A percentile compares a stretch with the other conserved stretches of the same genome.
These are phyloP conservation scores for Suillus subalutaceus DNA, from an alignment of 768 basidiomycete genomes.

Conservation along the genomic window DNA sequence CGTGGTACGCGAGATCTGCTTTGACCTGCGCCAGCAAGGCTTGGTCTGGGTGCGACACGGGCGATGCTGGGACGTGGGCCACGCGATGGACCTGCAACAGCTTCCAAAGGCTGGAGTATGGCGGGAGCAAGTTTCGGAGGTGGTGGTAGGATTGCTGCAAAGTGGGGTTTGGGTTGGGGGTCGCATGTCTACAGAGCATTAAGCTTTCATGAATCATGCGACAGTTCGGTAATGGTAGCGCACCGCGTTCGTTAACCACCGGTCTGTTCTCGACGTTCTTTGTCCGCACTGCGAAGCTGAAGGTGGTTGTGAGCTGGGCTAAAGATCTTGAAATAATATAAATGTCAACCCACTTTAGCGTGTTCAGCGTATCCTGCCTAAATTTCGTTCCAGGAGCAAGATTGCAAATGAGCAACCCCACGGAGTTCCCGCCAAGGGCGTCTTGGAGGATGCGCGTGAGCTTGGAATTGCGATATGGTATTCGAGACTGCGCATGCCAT, in stretches of 20 bases:
- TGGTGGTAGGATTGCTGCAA: constrained; percentile 59
- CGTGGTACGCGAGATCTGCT: constrained; percentile 34
- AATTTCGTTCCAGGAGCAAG: constrained; percentile 83
- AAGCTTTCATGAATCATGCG: not conserved
- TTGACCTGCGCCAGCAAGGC: constrained; percentile 7
- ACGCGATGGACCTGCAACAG: constrained; percentile 22
- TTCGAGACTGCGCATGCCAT: constrained; percentile 54
- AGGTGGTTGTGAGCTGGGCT: constrained; percentile 15
- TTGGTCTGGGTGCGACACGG: constrained; percentile 4
- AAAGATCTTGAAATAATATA: constrained; percentile 20
- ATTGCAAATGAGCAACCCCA: constrained; percentile 85
- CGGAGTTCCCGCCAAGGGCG: constrained; percentile 80
- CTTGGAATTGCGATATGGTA: constrained; percentile 90
- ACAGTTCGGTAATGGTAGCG: constrained; percentile 17
- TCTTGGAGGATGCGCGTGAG: constrained; percentile 89
- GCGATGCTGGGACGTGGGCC: constrained; percentile 24
- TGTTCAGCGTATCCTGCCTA: constrained; percentile 86
- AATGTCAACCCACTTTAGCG: constrained; percentile 64
- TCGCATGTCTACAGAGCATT: constrained; percentile 50
- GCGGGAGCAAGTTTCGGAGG: constrained; percentile 49
- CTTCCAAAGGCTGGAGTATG: constrained; percentile 43
- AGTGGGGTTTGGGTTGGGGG: constrained; percentile 60
- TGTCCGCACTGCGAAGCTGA: constrained; percentile 78
- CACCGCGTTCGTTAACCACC: constrained; percentile 77
- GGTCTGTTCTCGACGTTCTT: constrained; percentile 88